These are phyloP conservation scores for Lactifluus subvellereus DNA, from an alignment of 768 basidiomycete species.

Conservation along the genomic window DNA sequence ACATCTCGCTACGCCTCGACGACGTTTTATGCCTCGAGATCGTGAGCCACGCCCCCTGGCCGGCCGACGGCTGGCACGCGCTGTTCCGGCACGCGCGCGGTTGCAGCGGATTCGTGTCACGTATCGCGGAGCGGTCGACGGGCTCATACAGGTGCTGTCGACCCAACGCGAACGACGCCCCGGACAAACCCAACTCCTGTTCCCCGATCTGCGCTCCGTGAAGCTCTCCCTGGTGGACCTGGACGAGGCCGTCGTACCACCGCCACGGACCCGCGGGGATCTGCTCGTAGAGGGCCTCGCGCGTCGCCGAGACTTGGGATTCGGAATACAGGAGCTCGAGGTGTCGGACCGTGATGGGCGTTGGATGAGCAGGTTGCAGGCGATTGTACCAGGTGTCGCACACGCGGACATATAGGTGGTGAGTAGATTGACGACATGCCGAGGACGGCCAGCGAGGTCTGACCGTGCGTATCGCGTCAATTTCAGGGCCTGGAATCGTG, in stretches of 20 bases:
- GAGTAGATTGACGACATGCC: not conserved
- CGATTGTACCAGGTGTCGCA: not conserved
- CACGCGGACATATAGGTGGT: not conserved
- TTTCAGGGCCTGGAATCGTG: not conserved
- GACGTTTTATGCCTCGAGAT: conserved; percentile 4
- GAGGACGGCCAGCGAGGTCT: not conserved
- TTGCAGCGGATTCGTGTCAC: conserved; percentile 2
- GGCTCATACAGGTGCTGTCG: not conserved
- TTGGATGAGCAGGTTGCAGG: not conserved
- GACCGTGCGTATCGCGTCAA: not conserved
- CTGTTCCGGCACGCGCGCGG: conserved; percentile 1
- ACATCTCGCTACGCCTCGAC: not conserved
- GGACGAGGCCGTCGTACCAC: not conserved
- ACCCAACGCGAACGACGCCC: not conserved
- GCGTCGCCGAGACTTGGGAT: not conserved
- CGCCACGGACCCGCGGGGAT: not conserved
- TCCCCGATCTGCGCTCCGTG: not conserved
- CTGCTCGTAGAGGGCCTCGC: not conserved
- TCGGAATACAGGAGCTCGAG: not conserved
- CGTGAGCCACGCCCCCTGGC: not conserved
- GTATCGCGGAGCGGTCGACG: conserved; percentile 8
- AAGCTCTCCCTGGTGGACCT: conserved; percentile 7
- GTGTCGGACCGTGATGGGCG: not conserved
- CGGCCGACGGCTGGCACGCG: not conserved
- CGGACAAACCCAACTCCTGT: too few relatives aligned